Percentiles rank a stretch among this genome's conserved stretches.
phyloP scores from a whole-genome alignment of 768 basidiomycete species.

The Boletus sp. region DNA sequence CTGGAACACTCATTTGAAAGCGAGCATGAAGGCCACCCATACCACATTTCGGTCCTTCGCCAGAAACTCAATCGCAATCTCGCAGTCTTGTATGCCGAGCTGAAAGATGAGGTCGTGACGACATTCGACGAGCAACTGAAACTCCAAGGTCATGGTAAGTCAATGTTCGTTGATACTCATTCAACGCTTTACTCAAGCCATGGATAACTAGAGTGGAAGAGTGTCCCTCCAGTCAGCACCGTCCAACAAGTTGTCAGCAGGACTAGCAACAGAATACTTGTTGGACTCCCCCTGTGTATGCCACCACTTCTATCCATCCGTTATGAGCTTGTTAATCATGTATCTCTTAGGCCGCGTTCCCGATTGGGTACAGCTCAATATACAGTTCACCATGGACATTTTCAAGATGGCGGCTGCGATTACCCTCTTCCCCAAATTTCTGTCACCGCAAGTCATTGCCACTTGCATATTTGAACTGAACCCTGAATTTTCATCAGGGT shows the following conservation, averaged over 20 bases:
- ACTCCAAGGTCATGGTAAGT: slow-evolving; percentile 18
- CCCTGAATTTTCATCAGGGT: neutral
- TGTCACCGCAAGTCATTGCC: slow-evolving; percentile 29
- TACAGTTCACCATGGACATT: slow-evolving; percentile 24
- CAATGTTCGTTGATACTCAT: neutral
- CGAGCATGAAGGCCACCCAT: slow-evolving; percentile 29
- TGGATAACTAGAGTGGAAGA: slow-evolving; percentile 12
- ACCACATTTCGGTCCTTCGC: slow-evolving; percentile 33
- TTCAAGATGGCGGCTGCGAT: slow-evolving; percentile 16
- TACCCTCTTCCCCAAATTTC: slow-evolving; percentile 30
- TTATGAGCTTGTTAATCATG: neutral
- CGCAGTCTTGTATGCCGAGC: slow-evolving; percentile 34
- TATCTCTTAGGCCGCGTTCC: slow-evolving; percentile 5
- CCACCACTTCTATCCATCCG: neutral
- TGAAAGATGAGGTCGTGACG: slow-evolving; percentile 41
- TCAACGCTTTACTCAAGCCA: neutral
- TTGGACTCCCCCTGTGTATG: slow-evolving; percentile 19
- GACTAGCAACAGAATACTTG: slow-evolving; percentile 6
- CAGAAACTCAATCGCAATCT: slow-evolving; percentile 38
- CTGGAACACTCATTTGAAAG: slow-evolving; percentile 37
- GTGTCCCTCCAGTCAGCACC: neutral
- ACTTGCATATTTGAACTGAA: neutral
- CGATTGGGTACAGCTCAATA: slow-evolving; percentile 33
- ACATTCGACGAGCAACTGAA: slow-evolving; percentile 41
- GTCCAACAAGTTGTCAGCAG: slow-evolving; percentile 7